Conservation (phyloP, 768 basidiomycete genomes). For the Exidia glandulosa region DNA sequence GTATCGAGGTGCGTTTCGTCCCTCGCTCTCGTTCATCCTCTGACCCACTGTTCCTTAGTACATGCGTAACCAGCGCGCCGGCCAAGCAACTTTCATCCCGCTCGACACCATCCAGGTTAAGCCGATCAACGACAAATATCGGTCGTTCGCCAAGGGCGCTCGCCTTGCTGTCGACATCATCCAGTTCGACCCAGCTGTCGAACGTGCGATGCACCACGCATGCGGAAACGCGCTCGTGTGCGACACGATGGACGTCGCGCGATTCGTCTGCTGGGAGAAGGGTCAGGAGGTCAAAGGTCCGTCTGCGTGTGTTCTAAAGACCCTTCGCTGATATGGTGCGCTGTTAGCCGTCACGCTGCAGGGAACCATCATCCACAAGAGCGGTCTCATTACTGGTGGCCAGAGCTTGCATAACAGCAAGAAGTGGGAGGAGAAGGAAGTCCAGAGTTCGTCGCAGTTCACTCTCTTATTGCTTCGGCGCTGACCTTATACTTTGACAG, state of each 20-base stretch:
- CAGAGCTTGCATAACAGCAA: slow-evolving; percentile 66
- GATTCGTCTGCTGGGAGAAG: slow-evolving; percentile 88
- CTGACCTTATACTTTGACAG: slow-evolving; percentile 15
- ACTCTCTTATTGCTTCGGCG: too few species aligned
- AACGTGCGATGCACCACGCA: slow-evolving; percentile 91
- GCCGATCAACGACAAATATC: slow-evolving; percentile 87
- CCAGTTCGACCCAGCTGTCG: slow-evolving; percentile 70
- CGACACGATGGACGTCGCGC: slow-evolving; percentile 88
- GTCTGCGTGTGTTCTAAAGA: background rate
- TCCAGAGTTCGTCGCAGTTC: slow-evolving; percentile 50
- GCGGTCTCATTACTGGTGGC: slow-evolving; percentile 94
- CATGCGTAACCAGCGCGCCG: slow-evolving; percentile 87
- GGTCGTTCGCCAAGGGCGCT: slow-evolving; percentile 81
- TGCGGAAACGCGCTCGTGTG: slow-evolving; percentile 94
- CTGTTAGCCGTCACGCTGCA: slow-evolving; percentile 83
- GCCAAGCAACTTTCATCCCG: slow-evolving; percentile 95
- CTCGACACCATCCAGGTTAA: slow-evolving; percentile 94
- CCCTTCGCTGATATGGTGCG: background rate
- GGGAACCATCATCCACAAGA: slow-evolving; percentile 95
- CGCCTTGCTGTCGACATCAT: slow-evolving; percentile 81
- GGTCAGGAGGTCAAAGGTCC: slow-evolving; percentile 92
- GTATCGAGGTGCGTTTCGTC: slow-evolving; percentile 72
- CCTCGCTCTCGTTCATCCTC: background rate
- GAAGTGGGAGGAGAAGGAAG: slow-evolving; percentile 92
- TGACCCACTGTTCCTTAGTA: too few species aligned